Evolutionary conservation across 306 rosid species (phyloP).

Genomic region (Glycyrrhiza uralensis): DNA sequence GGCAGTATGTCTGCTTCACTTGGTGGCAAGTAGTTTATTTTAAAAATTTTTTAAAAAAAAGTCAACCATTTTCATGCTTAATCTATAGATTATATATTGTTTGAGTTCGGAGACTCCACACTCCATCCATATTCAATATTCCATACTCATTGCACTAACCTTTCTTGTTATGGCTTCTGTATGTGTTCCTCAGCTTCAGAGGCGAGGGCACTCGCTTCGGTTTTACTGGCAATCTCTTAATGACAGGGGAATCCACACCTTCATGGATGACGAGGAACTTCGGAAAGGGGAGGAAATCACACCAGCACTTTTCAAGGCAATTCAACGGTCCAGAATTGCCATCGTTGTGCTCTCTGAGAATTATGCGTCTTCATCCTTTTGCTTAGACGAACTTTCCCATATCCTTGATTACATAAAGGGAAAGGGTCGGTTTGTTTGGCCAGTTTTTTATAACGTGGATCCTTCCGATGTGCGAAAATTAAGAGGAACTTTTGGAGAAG

Average conservation of each 20-base stretch:
- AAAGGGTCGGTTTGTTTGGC: not conserved
- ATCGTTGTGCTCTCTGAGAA: not conserved
- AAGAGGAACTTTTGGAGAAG: not conserved
- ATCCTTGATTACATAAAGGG: not conserved
- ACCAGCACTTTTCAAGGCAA: not conserved
- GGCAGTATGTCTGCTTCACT: too few species aligned
- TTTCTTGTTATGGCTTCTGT: not conserved
- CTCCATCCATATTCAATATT: not conserved
- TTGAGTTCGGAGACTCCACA: too few species aligned
- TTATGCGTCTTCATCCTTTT: not conserved
- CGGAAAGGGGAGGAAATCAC: not conserved
- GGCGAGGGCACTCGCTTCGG: not conserved
- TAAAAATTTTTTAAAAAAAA: too few species aligned
- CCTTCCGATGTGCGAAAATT: conserved; percentile 2
- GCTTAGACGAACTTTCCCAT: not conserved
- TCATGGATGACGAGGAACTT: conserved; percentile 3
- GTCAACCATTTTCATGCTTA: too few species aligned
- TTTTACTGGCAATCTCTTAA: not conserved
- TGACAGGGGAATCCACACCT: not conserved
- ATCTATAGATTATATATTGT: too few species aligned
- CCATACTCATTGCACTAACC: not conserved
- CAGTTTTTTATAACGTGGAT: not conserved
- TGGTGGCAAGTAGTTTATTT: too few species aligned
- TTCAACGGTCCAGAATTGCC: not conserved
- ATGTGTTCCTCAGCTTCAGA: not conserved